A percentile compares a stretch with the other conserved stretches of the same genome.
Evolutionary conservation across 129 eudicot genomes (phyloP).

Genomic region (Cynara cardunculus): DNA sequence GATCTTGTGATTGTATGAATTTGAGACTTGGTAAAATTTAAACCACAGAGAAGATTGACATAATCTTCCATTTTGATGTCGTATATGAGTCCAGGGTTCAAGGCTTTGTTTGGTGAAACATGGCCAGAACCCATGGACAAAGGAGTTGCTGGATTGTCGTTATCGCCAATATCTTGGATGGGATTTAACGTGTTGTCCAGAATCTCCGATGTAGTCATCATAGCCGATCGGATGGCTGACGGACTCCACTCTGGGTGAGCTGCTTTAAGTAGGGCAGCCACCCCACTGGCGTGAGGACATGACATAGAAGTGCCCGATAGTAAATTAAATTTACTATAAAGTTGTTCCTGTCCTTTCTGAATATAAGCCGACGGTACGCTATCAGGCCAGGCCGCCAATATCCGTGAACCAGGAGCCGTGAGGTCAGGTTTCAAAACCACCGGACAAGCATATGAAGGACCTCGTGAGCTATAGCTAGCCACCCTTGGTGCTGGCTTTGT

Average conservation of each 20-base stretch:
- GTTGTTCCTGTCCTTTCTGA: too few relatives aligned
- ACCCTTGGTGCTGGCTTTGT: conserved; percentile 52
- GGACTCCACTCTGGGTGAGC: conserved; percentile 72
- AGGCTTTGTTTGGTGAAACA: conserved; percentile 64
- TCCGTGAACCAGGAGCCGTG: conserved; percentile 81
- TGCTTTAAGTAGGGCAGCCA: conserved; percentile 63
- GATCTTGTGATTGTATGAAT: conserved; percentile 52
- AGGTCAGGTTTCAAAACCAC: conserved; percentile 64
- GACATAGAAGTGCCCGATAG: conserved; percentile 83
- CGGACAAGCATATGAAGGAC: conserved; percentile 77
- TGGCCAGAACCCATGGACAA: conserved; percentile 74
- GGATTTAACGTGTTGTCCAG: conserved; percentile 53
- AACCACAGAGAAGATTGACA: conserved; percentile 55
- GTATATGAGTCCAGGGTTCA: conserved; percentile 82
- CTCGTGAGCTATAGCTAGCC: conserved; percentile 72
- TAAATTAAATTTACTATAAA: conserved; percentile 48
- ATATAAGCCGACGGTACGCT: too few relatives aligned
- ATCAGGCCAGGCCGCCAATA: too few relatives aligned
- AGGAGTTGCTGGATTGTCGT: conserved; percentile 49
- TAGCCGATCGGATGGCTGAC: conserved; percentile 68
- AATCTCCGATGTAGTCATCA: conserved; percentile 66
- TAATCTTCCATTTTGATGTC: too few relatives aligned
- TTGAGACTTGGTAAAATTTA: conserved; percentile 68
- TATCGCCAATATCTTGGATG: conserved; percentile 43
- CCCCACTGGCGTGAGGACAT: conserved; percentile 69